Percentiles rank a stretch among this genome's conserved stretches.
Conservation (phyloP, 345 rosid species). For the Sisymbrium altissimum region DNA sequence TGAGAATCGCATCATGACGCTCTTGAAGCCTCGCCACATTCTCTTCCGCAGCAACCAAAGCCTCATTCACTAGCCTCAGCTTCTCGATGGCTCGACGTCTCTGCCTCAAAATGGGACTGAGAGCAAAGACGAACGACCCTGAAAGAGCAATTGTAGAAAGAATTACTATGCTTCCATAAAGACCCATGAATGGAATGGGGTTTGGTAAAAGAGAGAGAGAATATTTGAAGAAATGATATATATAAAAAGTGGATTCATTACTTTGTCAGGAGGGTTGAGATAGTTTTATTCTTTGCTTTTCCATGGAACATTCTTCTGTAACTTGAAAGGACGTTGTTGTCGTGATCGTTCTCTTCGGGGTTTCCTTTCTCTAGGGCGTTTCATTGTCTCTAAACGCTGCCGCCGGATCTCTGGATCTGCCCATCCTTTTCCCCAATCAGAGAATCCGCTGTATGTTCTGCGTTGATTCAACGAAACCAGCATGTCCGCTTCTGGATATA, state of each 20-base stretch:
- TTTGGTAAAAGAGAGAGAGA: neutral
- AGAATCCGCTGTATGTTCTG: slow-evolving; percentile 46
- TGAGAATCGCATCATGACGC: slow-evolving; percentile 53
- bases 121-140: slow-evolving; percentile 33
- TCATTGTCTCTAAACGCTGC: slow-evolving; percentile 43
- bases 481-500: slow-evolving; percentile 88
- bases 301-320: slow-evolving; percentile 15
- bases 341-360: slow-evolving; percentile 11
- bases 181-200: slow-evolving; percentile 19
- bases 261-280: neutral
- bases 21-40: slow-evolving; percentile 46
- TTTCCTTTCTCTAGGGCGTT: slow-evolving; percentile 19
- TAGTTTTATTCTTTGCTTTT: slow-evolving; percentile 26
- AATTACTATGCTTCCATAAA: slow-evolving; percentile 31
- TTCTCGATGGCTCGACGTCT: slow-evolving; percentile 44
- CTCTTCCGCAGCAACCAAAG: slow-evolving; percentile 51
- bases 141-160: slow-evolving; percentile 47
- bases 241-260: slow-evolving; percentile 22
- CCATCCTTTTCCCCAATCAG: slow-evolving; percentile 91
- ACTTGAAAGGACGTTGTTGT: slow-evolving; percentile 10
- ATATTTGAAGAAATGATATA: neutral
- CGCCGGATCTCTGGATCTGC: slow-evolving; percentile 83
- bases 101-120: slow-evolving; percentile 35
- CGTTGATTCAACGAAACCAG: slow-evolving; percentile 40
- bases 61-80: slow-evolving; percentile 47